phyloP scores from a whole-genome alignment of 2,329 filamentous ascomycete genomes.

The Arthrobotrys conoides region DNA sequence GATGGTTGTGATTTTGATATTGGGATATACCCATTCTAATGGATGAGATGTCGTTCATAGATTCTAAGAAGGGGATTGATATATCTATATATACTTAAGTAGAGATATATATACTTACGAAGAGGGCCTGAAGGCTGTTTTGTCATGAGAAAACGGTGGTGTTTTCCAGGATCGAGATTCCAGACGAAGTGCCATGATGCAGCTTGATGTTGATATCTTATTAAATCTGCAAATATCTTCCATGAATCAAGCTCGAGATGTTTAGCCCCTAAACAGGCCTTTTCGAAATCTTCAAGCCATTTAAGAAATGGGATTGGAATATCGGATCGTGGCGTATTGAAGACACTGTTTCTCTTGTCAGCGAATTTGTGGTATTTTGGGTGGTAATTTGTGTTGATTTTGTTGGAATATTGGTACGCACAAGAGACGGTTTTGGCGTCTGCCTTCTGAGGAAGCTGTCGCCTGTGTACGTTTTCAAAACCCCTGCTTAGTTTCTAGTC shows the following conservation, averaged over 20 bases:
- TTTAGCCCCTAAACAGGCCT: constrained; percentile 40
- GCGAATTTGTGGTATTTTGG: background rate
- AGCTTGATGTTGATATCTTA: constrained; percentile 56
- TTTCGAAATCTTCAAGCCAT: constrained; percentile 59
- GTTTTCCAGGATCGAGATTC: constrained; percentile 53
- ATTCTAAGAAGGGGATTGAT: too few relatives aligned
- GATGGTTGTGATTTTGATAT: background rate
- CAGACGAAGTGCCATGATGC: constrained; percentile 57
- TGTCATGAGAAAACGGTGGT: constrained; percentile 54
- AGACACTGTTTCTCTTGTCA: constrained; percentile 35
- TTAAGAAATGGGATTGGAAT: constrained; percentile 46
- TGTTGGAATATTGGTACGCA: constrained; percentile 19
- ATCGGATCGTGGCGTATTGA: constrained; percentile 58
- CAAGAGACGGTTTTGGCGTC: constrained; percentile 57
- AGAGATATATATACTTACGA: constrained; percentile 22
- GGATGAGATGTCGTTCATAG: too few relatives aligned
- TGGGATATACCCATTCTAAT: too few relatives aligned
- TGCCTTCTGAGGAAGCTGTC: background rate
- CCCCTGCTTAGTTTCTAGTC: background rate
- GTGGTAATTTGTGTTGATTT: constrained; percentile 13
- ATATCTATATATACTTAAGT: background rate
- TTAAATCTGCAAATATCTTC: constrained; percentile 60
- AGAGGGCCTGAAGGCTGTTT: constrained; percentile 41
- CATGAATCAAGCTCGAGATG: constrained; percentile 53
- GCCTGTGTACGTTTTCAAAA: background rate